Evolutionary conservation across 2,329 filamentous ascomycete genomes (phyloP).

Genomic region (Aspergillus sp.): DNA sequence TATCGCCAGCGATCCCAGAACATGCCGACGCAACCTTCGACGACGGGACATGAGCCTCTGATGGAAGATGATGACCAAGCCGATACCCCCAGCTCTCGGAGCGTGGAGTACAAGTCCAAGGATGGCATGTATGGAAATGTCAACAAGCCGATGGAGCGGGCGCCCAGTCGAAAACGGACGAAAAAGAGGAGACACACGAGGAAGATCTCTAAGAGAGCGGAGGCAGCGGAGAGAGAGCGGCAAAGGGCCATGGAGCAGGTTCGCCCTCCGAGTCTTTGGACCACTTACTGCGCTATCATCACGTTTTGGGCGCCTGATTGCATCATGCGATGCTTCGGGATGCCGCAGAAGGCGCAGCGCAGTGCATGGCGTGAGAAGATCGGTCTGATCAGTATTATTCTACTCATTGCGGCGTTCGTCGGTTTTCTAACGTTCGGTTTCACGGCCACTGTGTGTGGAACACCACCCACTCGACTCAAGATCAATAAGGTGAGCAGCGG

Average conservation of each 20-base stretch:
- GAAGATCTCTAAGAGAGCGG: slow-evolving; percentile 54
- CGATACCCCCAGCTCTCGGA: slow-evolving; percentile 63
- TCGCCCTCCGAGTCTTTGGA: slow-evolving; percentile 85
- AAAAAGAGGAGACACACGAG: slow-evolving; percentile 65
- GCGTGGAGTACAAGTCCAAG: slow-evolving; percentile 53
- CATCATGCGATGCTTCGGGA: slow-evolving; percentile 80
- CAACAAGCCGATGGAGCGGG: slow-evolving; percentile 44
- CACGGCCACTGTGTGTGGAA: slow-evolving; percentile 79
- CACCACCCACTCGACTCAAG: slow-evolving; percentile 69
- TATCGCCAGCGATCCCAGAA: slow-evolving; percentile 93
- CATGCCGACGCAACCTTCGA: slow-evolving; percentile 86
- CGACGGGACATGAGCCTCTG: slow-evolving; percentile 87
- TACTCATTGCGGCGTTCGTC: slow-evolving; percentile 82
- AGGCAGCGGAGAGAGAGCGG: slow-evolving; percentile 60
- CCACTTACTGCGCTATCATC: slow-evolving; percentile 87
- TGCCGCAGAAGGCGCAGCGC: slow-evolving; percentile 79
- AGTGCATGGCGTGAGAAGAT: slow-evolving; percentile 98
- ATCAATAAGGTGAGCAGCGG: slow-evolving; percentile 77
- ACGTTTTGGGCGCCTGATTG: slow-evolving; percentile 95
- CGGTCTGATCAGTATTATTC: slow-evolving; percentile 89
- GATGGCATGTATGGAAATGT: slow-evolving; percentile 37
- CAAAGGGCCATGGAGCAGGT: slow-evolving; percentile 63
- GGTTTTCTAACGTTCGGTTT: slow-evolving; percentile 98
- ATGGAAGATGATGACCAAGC: slow-evolving; percentile 63
- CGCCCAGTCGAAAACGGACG: slow-evolving; percentile 39